Conservation (phyloP, 2,329 filamentous ascomycete genomes). For the Phyllachora maydis region DNA sequence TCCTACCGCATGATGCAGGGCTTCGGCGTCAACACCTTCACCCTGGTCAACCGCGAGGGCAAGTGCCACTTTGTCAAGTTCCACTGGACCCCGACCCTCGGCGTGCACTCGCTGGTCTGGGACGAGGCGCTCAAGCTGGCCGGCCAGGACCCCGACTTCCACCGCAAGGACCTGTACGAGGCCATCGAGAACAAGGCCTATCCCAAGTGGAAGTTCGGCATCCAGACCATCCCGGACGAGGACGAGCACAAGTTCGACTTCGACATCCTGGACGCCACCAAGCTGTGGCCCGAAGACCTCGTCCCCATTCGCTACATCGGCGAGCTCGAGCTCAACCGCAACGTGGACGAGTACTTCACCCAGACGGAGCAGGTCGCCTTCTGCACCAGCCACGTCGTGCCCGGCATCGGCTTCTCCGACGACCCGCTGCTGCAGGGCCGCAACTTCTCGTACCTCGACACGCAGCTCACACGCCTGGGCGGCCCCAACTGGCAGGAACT, state of each 20-base stretch:
- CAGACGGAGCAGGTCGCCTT: constrained; percentile 72
- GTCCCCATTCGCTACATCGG: constrained; percentile 61
- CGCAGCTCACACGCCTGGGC: constrained; percentile 49
- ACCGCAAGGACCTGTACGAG: constrained; percentile 9
- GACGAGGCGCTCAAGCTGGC: constrained; percentile 9
- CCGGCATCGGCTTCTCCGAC: constrained; percentile 57
- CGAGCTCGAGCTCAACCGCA: constrained; percentile 59
- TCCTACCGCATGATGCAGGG: constrained; percentile 72
- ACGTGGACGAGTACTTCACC: constrained; percentile 63
- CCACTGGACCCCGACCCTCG: constrained; percentile 51
- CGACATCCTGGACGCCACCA: constrained; percentile 69
- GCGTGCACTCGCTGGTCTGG: constrained; percentile 14
- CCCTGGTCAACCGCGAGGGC: constrained; percentile 42
- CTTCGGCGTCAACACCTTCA: constrained; percentile 65
- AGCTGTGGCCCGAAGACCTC: constrained; percentile 65
- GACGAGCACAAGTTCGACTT: constrained; percentile 65
- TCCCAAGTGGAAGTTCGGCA: constrained; percentile 21
- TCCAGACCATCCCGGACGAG: constrained; percentile 56
- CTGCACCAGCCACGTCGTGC: constrained; percentile 61
- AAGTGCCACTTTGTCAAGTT: constrained; percentile 60
- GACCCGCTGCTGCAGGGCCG: constrained; percentile 57
- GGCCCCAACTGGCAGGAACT: constrained; percentile 60
- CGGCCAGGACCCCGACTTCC: constrained; percentile 10
- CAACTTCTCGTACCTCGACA: constrained; percentile 48
- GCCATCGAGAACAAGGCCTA: constrained; percentile 8